Evolutionary conservation across 2,329 filamentous ascomycete species (phyloP).

Genomic region (Colletotrichum melonis): DNA sequence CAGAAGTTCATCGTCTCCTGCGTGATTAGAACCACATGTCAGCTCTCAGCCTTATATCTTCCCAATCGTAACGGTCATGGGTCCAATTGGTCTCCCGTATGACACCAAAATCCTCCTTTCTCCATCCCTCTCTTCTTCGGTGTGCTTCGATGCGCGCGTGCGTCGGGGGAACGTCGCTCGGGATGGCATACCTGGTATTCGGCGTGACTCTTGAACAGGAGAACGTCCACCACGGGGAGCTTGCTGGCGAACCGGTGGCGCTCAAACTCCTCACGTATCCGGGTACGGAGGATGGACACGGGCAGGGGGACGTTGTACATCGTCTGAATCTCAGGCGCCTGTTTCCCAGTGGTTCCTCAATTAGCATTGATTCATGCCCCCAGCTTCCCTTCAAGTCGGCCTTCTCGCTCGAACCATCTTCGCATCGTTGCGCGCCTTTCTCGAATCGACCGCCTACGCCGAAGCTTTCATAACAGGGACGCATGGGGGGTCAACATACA

Average conservation of each 20-base stretch:
- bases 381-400: not conserved
- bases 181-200: conserved; percentile 85
- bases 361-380: not conserved
- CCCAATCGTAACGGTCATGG: not conserved
- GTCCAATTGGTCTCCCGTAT: not conserved
- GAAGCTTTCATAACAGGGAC: not conserved
- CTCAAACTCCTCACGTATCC: conserved; percentile 97
- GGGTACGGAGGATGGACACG: conserved; percentile 87
- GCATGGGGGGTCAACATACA: conserved; percentile 69
- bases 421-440: not conserved
- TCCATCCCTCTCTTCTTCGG: not conserved
- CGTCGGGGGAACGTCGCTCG: not conserved
- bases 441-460: not conserved
- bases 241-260: conserved; percentile 93
- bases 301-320: conserved; percentile 97
- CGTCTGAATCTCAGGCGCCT: conserved; percentile 96
- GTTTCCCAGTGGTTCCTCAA: conserved; percentile 24
- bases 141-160: conserved; percentile 21
- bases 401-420: not conserved
- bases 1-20: conserved; percentile 99
- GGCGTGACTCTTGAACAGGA: conserved; percentile 89
- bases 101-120: not conserved
- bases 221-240: conserved; percentile 86
- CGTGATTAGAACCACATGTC: not conserved
- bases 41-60: not conserved